A percentile compares a stretch with the other conserved stretches of the same genome.
phyloP scores from a whole-genome alignment of 2,329 filamentous ascomycete genomes.

The Fusarium sp. region DNA sequence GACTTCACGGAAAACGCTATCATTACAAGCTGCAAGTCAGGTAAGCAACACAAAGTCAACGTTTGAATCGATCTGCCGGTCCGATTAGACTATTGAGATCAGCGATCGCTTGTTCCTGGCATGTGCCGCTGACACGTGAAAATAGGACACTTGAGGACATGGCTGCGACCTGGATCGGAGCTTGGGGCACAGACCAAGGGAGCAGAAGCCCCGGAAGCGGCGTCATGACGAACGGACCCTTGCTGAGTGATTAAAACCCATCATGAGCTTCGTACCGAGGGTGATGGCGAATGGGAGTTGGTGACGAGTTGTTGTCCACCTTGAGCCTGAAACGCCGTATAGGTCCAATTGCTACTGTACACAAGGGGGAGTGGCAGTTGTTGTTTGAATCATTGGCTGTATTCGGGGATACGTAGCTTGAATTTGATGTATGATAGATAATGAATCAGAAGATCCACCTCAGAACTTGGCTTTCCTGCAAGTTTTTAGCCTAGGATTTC shows the following conservation, averaged over 20 bases:
- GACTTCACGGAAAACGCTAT: conserved; percentile 96
- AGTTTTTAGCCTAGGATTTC: conserved; percentile 26
- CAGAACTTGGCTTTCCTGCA: conserved; percentile 15
- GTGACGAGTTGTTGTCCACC: conserved; percentile 17
- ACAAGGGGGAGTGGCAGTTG: conserved; percentile 32
- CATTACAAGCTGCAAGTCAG: conserved; percentile 90
- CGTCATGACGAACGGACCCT: conserved; percentile 32
- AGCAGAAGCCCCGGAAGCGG: conserved; percentile 35
- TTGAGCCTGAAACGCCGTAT: conserved; percentile 11
- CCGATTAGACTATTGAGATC: conserved; percentile 17
- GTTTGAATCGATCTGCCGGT: conserved; percentile 12
- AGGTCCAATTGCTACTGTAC: conserved; percentile 19
- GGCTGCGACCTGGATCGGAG: conserved; percentile 70
- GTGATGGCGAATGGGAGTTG: conserved; percentile 31
- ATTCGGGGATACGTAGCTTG: conserved; percentile 20
- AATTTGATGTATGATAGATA: conserved; percentile 27
- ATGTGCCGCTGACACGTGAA: conserved; percentile 37
- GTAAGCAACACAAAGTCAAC: conserved; percentile 65
- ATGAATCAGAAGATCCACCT: conserved; percentile 30
- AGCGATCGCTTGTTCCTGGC: conserved; percentile 10
- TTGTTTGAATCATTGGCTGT: conserved; percentile 38
- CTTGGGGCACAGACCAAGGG: conserved; percentile 45
- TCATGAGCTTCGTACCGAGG: conserved; percentile 21
- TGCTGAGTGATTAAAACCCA: conserved; percentile 29
- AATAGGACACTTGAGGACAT: conserved; percentile 80